Evolutionary conservation across 139 green algal species (phyloP), one percentile per base, ranked within the genome.

Genomic region (Desmodesmus armatus): DNA sequence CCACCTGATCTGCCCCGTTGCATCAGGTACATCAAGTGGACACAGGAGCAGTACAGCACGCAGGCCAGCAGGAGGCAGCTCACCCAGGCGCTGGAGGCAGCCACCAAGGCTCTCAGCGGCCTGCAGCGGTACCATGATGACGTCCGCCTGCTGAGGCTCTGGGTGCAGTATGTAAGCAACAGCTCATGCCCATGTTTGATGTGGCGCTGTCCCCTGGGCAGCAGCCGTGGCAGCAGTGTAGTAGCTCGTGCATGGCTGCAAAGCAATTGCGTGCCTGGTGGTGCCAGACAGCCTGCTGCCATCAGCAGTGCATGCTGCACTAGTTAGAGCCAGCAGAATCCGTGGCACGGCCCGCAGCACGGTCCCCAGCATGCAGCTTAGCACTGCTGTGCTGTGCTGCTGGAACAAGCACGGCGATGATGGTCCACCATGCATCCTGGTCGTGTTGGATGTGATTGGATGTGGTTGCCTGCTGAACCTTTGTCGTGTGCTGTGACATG

Each of bases 1-100:
- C 17, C 55, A 33, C 74, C 25, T 31, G 65, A 39, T 84, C 58
- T 70, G 29, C 0, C n/a, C 60, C 43, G 1, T 25, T 72, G 62
- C 62, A 72, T 77, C 70, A 97, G 94, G 75, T 95, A 95, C 86
- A 94, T 99, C 85, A 97, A 98, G 53, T 98, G 96, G 96, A 95
- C 90, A 3, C 95, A 98, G 71, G 91, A 96, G 55, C 90, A 87
- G 15, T 94, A 92, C 78, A 62, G 88, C 3, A 58, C 88, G 1
- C 92, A 89, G n/a, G 94, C 93, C 35, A 88, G 89, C 77, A 94
- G 97, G 77, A 84, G 89, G 3, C 92, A 98, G 77, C 84, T 98
- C 74, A 82, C 96, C 69, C 93, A 94, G 23, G 75, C 97, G n/a
- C 86, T 99, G 39, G 95, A 99, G 89, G 77, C 90, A 0, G 97